Evolutionary conservation across 1,284 basidiomycete species (phyloP).

Genomic region (Leccinum fuscescens): DNA sequence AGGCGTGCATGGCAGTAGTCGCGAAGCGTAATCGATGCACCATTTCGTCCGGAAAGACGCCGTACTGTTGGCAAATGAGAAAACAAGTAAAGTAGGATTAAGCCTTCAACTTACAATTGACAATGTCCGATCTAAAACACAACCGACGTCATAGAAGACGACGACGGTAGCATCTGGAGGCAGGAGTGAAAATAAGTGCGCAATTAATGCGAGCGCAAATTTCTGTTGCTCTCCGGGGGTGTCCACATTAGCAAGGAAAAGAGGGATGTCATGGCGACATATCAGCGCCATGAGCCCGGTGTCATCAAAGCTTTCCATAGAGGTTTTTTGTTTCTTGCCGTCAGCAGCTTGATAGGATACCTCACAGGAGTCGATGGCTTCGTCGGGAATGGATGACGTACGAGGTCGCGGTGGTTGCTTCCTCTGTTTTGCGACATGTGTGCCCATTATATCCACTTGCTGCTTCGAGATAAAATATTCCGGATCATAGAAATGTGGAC

Average conservation of each 20-base stretch:
- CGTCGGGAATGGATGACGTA: not conserved
- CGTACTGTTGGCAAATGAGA: not conserved
- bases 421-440: not conserved
- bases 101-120: not conserved
- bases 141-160: constrained; percentile 3
- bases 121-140: not conserved
- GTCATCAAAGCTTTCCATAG: constrained; percentile 2
- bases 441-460: not conserved
- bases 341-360: constrained; percentile 3
- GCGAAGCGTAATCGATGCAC: not conserved
- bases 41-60: not conserved
- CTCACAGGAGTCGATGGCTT: constrained; percentile 1
- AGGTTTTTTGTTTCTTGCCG: constrained; percentile 1
- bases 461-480: constrained; percentile 5
- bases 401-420: not conserved
- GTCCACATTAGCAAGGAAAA: constrained; percentile 3
- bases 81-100: not conserved
- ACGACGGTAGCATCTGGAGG: not conserved
- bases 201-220: not conserved
- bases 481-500: not conserved
- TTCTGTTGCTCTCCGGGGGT: constrained; percentile 6
- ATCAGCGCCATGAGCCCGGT: constrained; percentile 2
- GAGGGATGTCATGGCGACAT: constrained; percentile 1
- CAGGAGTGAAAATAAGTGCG: constrained; percentile 1
- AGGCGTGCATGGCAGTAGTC: not conserved